phyloP scores from a whole-genome alignment of 768 basidiomycete genomes.

The Boletus vinaceobasis region DNA sequence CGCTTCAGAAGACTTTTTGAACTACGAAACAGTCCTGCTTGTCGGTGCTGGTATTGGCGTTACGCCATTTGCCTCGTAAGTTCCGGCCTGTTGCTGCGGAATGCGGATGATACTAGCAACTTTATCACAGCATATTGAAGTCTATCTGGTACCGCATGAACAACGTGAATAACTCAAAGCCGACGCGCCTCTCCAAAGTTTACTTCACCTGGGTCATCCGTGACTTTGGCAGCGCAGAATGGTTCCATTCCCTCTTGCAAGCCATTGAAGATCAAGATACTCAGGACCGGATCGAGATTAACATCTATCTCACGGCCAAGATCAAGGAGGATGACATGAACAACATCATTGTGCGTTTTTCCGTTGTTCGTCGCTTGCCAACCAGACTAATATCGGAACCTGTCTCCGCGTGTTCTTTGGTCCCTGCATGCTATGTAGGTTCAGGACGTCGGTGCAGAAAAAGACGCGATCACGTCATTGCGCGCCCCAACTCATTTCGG shows the following conservation, averaged over 20 bases:
- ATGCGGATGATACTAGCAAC: neutral
- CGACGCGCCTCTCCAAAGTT: conserved; percentile 84
- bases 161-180: conserved; percentile 68
- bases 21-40: conserved; percentile 83
- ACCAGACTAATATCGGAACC: neutral
- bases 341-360: conserved; percentile 72
- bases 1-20: conserved; percentile 88
- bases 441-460: conserved; percentile 90
- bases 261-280: conserved; percentile 93
- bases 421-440: conserved; percentile 37
- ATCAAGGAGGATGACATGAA: conserved; percentile 91
- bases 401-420: neutral
- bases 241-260: conserved; percentile 91
- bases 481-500: conserved; percentile 93
- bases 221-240: conserved; percentile 84
- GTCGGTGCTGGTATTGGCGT: conserved; percentile 96
- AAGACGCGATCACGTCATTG: conserved; percentile 85
- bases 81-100: conserved; percentile 2
- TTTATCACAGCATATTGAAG: conserved; percentile 64
- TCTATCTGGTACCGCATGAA: conserved; percentile 98
- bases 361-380: neutral
- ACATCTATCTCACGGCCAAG: conserved; percentile 88
- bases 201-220: conserved; percentile 97
- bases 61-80: conserved; percentile 93
- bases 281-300: conserved; percentile 85